These are phyloP conservation scores for Suhomyces bolitotheri DNA, from an alignment of 1,139 yeast genomes.

Conservation along the genomic window DNA sequence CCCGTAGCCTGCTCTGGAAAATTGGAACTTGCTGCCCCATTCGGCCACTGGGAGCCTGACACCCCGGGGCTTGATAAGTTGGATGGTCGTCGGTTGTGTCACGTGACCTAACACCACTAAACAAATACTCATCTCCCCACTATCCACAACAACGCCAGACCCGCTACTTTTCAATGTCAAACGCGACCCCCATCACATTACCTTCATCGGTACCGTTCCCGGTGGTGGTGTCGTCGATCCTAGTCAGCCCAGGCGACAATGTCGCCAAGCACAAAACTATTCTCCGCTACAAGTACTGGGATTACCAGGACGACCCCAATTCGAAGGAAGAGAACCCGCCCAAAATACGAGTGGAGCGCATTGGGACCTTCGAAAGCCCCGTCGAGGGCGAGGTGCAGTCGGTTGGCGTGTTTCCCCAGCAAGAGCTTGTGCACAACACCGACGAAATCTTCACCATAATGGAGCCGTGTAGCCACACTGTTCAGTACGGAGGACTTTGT, in stretches of 20 bases:
- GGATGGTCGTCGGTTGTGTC: too few relatives aligned
- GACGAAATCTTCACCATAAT: constrained; percentile 50
- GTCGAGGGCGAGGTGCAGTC: constrained; percentile 65
- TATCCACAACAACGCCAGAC: neutral
- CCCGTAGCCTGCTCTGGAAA: too few relatives aligned
- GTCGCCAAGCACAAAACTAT: constrained; percentile 57
- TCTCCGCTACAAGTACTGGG: constrained; percentile 67
- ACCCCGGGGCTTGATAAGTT: too few relatives aligned
- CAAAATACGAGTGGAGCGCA: constrained; percentile 55
- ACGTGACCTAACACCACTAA: too few relatives aligned
- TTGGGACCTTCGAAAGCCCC: constrained; percentile 80
- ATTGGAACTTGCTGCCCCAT: too few relatives aligned
- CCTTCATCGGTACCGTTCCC: constrained; percentile 70
- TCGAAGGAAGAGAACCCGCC: constrained; percentile 45
- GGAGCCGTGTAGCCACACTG: constrained; percentile 90
- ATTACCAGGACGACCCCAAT: constrained; percentile 60
- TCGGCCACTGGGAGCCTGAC: too few relatives aligned
- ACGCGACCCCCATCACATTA: constrained; percentile 36
- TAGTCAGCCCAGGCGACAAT: constrained; percentile 44
- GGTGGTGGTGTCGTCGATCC: constrained; percentile 58
- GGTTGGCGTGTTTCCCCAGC: constrained; percentile 56
- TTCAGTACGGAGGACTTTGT: constrained; percentile 95
- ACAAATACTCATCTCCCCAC: constrained; percentile 7
- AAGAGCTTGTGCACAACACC: constrained; percentile 56
- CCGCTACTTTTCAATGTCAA: constrained; percentile 24